Conservation (phyloP, 805 yeast species). For the Sungouiella thailandica region DNA sequence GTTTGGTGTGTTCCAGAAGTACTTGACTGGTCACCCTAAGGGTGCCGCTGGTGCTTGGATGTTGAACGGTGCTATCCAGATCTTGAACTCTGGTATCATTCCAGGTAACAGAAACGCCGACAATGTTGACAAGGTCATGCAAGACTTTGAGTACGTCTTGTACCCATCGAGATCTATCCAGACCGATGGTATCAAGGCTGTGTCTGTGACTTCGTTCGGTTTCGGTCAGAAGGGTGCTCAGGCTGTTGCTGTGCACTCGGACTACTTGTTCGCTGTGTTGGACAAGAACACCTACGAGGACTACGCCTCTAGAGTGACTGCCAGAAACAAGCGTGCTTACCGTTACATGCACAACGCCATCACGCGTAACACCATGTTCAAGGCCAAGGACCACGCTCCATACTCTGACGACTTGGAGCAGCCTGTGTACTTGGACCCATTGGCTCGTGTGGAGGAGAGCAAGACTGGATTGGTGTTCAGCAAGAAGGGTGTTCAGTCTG, state of each 20-base stretch:
- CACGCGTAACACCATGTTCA: conserved; percentile 84
- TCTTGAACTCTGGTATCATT: conserved; percentile 85
- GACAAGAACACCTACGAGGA: conserved; percentile 64
- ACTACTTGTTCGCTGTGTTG: conserved; percentile 83
- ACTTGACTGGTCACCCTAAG: conserved; percentile 99
- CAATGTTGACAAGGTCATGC: conserved; percentile 79
- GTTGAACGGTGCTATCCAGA: conserved; percentile 97
- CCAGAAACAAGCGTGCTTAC: conserved; percentile 86
- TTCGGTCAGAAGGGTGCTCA: conserved; percentile 99
- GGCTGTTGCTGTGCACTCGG: conserved; percentile 87
- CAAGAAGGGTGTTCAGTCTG: conserved; percentile 47
- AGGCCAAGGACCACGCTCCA: conserved; percentile 91
- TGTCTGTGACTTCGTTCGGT: conserved; percentile 94
- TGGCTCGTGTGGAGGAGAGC: conserved; percentile 63
- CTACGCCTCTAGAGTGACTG: conserved; percentile 64
- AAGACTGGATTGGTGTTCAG: conserved; percentile 42
- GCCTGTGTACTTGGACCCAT: conserved; percentile 91
- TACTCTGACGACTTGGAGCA: conserved; percentile 84
- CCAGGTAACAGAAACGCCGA: conserved; percentile 99
- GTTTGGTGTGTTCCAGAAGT: conserved; percentile 97
- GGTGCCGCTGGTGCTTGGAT: conserved; percentile 99
- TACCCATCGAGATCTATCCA: conserved; percentile 91
- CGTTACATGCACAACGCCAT: conserved; percentile 94
- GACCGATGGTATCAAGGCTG: conserved; percentile 97
- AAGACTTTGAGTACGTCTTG: conserved; percentile 81